phyloP scores from a whole-genome alignment of 106 monocot species.

The Allium fistulosum region DNA sequence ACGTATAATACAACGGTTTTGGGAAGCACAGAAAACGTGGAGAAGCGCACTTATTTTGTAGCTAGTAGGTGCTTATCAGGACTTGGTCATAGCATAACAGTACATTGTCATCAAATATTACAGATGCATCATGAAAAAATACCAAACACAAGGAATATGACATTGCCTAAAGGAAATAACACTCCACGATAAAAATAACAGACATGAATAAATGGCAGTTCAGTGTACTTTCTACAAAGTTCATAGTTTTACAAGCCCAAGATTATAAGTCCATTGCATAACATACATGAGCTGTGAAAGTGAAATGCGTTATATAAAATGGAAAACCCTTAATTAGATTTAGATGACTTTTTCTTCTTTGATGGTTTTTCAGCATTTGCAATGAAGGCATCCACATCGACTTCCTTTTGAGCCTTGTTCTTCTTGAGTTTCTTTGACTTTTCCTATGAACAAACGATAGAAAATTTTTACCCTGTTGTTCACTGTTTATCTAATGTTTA shows the following conservation, averaged over 20 bases:
- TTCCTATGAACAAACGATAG: conserved; percentile 36
- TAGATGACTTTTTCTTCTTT: conserved; percentile 41
- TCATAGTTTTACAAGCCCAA: not conserved
- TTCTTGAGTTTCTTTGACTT: conserved; percentile 64
- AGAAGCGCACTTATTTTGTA: too few relatives aligned
- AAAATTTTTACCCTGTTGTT: not conserved
- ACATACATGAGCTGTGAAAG: not conserved
- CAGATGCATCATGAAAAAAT: too few relatives aligned
- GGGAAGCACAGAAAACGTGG: too few relatives aligned
- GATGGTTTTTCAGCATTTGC: conserved; percentile 25
- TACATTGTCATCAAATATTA: too few relatives aligned
- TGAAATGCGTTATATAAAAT: not conserved
- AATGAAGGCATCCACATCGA: conserved; percentile 54
- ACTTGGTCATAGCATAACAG: too few relatives aligned
- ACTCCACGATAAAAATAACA: too few relatives aligned
- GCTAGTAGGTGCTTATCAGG: too few relatives aligned
- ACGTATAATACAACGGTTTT: too few relatives aligned
- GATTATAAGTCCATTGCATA: not conserved
- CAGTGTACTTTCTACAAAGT: not conserved
- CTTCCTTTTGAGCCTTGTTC: conserved; percentile 28
- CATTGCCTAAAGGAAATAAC: too few relatives aligned
- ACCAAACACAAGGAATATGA: too few relatives aligned
- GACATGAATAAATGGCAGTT: too few relatives aligned
- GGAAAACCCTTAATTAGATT: not conserved
- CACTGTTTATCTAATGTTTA: not conserved